Evolutionary conservation across 2,329 filamentous ascomycete species (phyloP).

Genomic region (Alternaria brassicicola): DNA sequence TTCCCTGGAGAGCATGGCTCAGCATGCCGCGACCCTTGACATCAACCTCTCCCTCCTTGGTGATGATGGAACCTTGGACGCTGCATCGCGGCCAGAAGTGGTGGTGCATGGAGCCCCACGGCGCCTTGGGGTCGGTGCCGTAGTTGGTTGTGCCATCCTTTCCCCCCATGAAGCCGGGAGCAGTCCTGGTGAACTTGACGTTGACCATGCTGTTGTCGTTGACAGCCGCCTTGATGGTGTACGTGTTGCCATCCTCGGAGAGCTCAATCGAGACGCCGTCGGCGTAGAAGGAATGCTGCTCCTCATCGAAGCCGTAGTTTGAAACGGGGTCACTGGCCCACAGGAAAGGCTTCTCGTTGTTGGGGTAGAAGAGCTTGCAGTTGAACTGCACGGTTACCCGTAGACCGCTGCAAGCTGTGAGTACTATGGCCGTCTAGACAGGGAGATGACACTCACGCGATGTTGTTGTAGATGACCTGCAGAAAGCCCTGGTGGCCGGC

Average conservation of each 20-base stretch:
- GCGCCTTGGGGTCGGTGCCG: constrained; percentile 82
- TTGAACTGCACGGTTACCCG: constrained; percentile 93
- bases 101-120: constrained; percentile 93
- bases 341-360: constrained; percentile 72
- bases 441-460: constrained; percentile 67
- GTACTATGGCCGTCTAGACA: constrained; percentile 18
- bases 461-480: constrained; percentile 97
- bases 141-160: constrained; percentile 83
- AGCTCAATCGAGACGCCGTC: constrained; percentile 85
- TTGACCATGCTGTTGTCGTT: constrained; percentile 85
- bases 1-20: constrained; percentile 87
- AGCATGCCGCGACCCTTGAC: constrained; percentile 81
- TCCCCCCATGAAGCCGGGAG: constrained; percentile 84
- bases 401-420: constrained; percentile 69
- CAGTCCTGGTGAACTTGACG: constrained; percentile 74
- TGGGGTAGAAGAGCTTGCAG: constrained; percentile 84
- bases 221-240: constrained; percentile 87
- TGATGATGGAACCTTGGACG: constrained; percentile 82
- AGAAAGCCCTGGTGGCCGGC: constrained; percentile 76
- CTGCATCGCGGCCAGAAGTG: constrained; percentile 90
- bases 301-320: constrained; percentile 83
- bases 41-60: constrained; percentile 79
- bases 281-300: constrained; percentile 82
- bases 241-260: constrained; percentile 79
- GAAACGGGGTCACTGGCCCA: constrained; percentile 83